Base-by-base conservation (phyloP, 2,329 filamentous ascomycete genomes). In the Ophiostoma ips region DNA sequence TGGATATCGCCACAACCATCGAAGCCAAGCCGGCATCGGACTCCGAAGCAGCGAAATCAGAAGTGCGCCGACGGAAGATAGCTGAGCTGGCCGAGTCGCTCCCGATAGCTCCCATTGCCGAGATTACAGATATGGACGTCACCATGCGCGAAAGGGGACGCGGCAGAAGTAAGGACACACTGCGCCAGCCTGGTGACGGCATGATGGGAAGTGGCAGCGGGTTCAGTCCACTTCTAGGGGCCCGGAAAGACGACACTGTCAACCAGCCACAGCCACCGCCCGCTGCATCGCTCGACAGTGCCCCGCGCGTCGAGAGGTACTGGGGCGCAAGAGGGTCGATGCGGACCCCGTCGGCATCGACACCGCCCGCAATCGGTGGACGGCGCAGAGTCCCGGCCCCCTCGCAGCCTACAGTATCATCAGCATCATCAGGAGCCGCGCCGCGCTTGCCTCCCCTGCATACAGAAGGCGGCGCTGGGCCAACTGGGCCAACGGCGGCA, bases 51-150 rank as follows among this genome's bases (percentile, higher is more conserved):
- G n/a, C n/a, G n/a, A n/a, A n/a, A n/a, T n/a, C n/a, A n/a, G n/a
- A n/a, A n/a, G n/a, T 0, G 73, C 73, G 8, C 72, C n/a, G n/a
- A n/a, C n/a, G 68, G 35, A 74, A 79, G 57, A 78, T 81, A 59
- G 71, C 77, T 49, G 72, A 76, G 52, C 63, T 82, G 52, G 71
- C 74, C 13, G 74, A 77, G 28, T 80, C 77, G 1, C 63, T 82
- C 2, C 77, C 78, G 12, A 62, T 81, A 1, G 72, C 73, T 1
- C 61, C 71, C 13, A 62, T 71, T 3, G 60, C 62, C 56, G 60
- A 57, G 64, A 28, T 8, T 8, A 28, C 24, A 28, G 24, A 28
- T 8, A 28, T 28, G 24, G 24, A 28, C 35, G 2, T n/a, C 15
- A 8, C 24, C 24, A 28, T 8, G 8, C 24, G 24, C 24, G 24